Evolutionary conservation across 148 eudicot species (phyloP).

Genomic region (Spergularia bocconei): DNA sequence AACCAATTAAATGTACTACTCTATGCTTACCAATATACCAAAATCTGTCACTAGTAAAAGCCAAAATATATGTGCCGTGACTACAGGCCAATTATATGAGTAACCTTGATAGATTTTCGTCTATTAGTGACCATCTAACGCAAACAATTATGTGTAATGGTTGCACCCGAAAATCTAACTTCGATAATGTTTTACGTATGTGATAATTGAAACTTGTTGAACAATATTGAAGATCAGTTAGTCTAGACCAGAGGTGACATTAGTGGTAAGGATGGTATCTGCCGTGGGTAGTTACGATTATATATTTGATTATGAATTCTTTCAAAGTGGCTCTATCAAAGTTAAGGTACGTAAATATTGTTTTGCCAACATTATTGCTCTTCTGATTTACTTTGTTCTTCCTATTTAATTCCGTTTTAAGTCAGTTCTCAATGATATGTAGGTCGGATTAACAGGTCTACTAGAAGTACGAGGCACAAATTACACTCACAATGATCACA

Average conservation of each 20-base stretch:
- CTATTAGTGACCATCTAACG: no score
- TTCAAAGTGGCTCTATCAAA: slow-evolving; percentile 41
- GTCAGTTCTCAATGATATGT: not conserved
- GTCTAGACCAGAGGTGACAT: slow-evolving; percentile 40
- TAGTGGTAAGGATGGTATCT: slow-evolving; percentile 46
- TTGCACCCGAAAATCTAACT: no score
- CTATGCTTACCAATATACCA: no score
- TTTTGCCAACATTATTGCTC: no score
- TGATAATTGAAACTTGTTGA: not conserved
- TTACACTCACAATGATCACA: slow-evolving; percentile 46
- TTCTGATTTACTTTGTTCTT: no score
- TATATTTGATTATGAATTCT: slow-evolving; percentile 46
- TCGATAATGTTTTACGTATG: no score
- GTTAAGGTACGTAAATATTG: slow-evolving; percentile 25
- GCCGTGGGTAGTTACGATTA: slow-evolving; percentile 54
- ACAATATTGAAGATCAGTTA: slow-evolving; percentile 30
- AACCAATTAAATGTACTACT: no score
- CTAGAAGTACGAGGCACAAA: slow-evolving; percentile 40
- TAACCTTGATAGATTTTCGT: not conserved
- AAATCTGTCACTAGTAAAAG: not conserved
- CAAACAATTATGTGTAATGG: no score
- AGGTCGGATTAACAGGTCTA: slow-evolving; percentile 42
- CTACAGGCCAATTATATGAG: no score
- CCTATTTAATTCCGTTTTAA: no score
- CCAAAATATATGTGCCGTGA: no score